Base-by-base conservation (phyloP, 2,329 filamentous ascomycete species). In the Zymoseptoria brevis region DNA sequence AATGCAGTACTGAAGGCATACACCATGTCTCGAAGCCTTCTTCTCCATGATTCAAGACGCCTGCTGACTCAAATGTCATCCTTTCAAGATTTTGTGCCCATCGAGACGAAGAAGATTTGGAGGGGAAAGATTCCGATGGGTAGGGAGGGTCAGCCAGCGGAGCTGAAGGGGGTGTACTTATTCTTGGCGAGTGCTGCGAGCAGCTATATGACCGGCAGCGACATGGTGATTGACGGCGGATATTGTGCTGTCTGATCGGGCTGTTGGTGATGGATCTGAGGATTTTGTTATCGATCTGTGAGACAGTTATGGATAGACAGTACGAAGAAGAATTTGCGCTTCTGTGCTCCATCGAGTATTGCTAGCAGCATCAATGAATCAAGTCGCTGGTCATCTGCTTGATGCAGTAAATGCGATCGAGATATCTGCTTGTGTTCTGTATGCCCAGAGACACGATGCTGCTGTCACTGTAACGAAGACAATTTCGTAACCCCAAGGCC, bases 111-210 rank as follows among this genome's bases (percentile, higher is more conserved):
- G 9, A 76, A 80, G 19, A 80, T 82, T 65, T 77, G 75, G 3
- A 74, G 76, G 53, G 69, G 77, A 1, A 82, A 83, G 79, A 74
- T 80, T 0, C 74, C 75, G 1, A 67, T 82, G 29, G 79, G 69
- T 74, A 79, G 70, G 22, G 67, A 70, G 52, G 69, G 69, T 1
- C 55, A 71, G 54, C 62, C 64, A 4, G 64, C 64, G 55, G 70
- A 72, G 62, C 62, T 72, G 60, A 72, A 72, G 54, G 70, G 67
- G 2, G 55, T 69, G 41, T 72, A 67, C 55, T 59, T 72, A 6
- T 72, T 70, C 51, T 59, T 72, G 24, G 70, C 70, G 2, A 70
- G 68, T 57, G 70, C 72, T 60, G 70, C 70, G 7, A 63, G 59
- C 4, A 65, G 61, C n/a, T 72, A 72, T 50, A 66, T 65, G 55